Percentiles rank a stretch among this genome's conserved stretches.
These are phyloP conservation scores for Candida chauliodis DNA, from an alignment of 805 yeast genomes.

Conservation along the genomic window DNA sequence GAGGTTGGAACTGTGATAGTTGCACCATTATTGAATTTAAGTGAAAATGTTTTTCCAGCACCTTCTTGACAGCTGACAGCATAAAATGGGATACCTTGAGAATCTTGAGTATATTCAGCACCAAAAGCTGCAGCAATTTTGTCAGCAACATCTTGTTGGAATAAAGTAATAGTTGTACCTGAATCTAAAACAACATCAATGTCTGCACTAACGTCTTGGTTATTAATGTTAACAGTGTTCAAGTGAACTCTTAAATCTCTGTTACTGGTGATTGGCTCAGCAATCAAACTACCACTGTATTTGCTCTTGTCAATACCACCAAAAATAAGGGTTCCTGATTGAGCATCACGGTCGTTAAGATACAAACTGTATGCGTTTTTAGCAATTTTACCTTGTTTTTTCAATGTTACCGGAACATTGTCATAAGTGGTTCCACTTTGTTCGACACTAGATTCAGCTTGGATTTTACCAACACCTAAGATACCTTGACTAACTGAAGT, in stretches of 20 bases:
- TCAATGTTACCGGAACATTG: constrained; percentile 33
- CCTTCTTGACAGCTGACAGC: not conserved
- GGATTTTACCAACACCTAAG: constrained; percentile 63
- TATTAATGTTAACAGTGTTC: constrained; percentile 27
- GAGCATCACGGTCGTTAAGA: constrained; percentile 21
- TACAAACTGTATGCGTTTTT: constrained; percentile 36
- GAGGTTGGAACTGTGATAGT: constrained; percentile 46
- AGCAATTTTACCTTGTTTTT: constrained; percentile 29
- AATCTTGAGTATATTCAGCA: not conserved
- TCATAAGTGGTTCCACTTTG: constrained; percentile 20
- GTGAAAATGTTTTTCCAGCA: not conserved
- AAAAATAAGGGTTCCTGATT: constrained; percentile 24
- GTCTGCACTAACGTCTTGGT: constrained; percentile 13
- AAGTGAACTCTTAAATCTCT: constrained; percentile 40
- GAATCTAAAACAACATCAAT: constrained; percentile 29
- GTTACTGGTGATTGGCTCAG: not conserved
- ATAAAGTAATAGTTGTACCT: constrained; percentile 36
- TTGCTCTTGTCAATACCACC: constrained; percentile 32
- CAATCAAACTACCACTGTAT: constrained; percentile 19
- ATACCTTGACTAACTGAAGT: constrained; percentile 68
- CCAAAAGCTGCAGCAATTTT: not conserved
- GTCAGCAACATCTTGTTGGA: constrained; percentile 31
- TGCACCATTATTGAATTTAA: constrained; percentile 7
- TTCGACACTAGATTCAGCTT: constrained; percentile 30
- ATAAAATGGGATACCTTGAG: constrained; percentile 4